Evolutionary conservation across 2,329 filamentous ascomycete genomes (phyloP), one percentile per base, ranked within the genome.

Genomic region (Gremmenia infestans): DNA sequence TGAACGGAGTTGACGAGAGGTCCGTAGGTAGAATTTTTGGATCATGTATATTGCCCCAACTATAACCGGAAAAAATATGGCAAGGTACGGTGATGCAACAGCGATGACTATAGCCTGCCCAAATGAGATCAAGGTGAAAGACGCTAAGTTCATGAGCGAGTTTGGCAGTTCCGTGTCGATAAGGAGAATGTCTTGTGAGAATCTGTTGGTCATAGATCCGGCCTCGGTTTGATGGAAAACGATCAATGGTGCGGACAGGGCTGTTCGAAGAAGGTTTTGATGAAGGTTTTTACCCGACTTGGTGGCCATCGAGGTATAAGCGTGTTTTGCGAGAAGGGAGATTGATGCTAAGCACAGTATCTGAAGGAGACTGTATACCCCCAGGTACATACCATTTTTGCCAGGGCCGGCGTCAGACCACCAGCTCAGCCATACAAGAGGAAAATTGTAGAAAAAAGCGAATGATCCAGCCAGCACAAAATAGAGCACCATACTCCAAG

Each of bases 1-100:
- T 39, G 74, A 69, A 56, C 76, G 72, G 11, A 78, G 58, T 58
- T 78, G 76, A 2, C 76, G 72, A 1, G 74, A 77, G 3, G 76
- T 78, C 5, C 73, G 70, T 12, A 78, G 2, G 74, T 65, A 78
- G 48, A 74, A 65, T 45, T 72, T 73, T 55, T 76, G 74, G 11
- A 60, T 25, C 14, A 54, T 19, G 46, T 51, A 59, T 19, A 59
- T 35, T 12, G 76, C 57, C 0, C 63, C 68, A 11, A 76, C 57
- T 2, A 85, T 15, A 12, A 47, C 15, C 8, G 40, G 40, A 22
- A 43, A 17, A 25, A 6, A 42, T 40, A 32, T 28, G 49, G 15
- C 40, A 9, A 43, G 40, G 14, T n/a, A 43, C 14, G 14, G 17
- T 19, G 40, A 43, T 15, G 19, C 8, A 22, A n/a, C 17, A 9